A percentile compares a stretch with the other conserved stretches of the same genome.
Evolutionary conservation across 345 rosid genomes (phyloP).

Genomic region (Toxicodendron radicans): DNA sequence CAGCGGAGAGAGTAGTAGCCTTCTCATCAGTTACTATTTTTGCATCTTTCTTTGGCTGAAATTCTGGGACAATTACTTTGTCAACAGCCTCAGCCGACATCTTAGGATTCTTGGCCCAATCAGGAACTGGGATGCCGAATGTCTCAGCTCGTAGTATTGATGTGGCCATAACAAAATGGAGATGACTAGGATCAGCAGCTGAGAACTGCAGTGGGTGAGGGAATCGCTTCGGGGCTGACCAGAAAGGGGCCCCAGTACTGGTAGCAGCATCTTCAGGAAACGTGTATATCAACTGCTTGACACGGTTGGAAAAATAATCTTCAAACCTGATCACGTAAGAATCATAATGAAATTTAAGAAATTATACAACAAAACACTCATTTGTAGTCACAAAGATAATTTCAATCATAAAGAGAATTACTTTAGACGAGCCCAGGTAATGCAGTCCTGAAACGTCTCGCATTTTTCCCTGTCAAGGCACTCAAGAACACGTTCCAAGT

Average conservation of each 20-base stretch:
- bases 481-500: constrained; percentile 79
- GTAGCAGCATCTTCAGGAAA: constrained; percentile 96
- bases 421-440: constrained; percentile 95
- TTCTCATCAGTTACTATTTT: constrained; percentile 92
- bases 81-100: constrained; percentile 71
- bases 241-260: constrained; percentile 91
- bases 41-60: constrained; percentile 79
- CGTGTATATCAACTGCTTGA: constrained; percentile 80
- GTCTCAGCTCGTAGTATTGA: constrained; percentile 89
- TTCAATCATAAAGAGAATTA: constrained; percentile 24
- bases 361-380: neutral
- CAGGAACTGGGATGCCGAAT: constrained; percentile 82
- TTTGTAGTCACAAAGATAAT: neutral
- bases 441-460: constrained; percentile 83
- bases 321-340: constrained; percentile 63
- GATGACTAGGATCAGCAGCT: constrained; percentile 61
- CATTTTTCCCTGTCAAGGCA: constrained; percentile 93
- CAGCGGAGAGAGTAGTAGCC: constrained; percentile 69
- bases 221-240: constrained; percentile 99
- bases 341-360: constrained; percentile 30
- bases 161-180: constrained; percentile 71
- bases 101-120: constrained; percentile 68
- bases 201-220: constrained; percentile 84
- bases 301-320: constrained; percentile 81
- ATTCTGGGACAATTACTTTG: constrained; percentile 77